Conservation (phyloP, 2,329 filamentous ascomycete genomes). For the Pezicula neosporulosa region DNA sequence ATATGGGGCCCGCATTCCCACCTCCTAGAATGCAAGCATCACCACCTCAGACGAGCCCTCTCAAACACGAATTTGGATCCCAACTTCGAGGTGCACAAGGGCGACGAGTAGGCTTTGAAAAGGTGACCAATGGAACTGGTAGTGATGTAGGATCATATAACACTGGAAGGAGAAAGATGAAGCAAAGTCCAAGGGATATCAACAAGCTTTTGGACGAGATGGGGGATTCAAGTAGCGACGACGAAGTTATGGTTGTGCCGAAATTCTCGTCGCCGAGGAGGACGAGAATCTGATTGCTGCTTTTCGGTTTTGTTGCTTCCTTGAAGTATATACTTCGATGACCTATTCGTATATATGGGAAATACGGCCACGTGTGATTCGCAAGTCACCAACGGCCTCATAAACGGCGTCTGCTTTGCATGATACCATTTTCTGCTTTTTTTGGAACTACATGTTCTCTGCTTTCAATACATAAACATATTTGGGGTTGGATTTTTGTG, state of each 20-base stretch:
- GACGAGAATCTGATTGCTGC: conserved; percentile 8
- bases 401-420: background rate
- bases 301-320: conserved; percentile 9
- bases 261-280: conserved; percentile 22
- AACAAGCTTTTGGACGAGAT: conserved; percentile 30
- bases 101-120: conserved; percentile 23
- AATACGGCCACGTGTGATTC: conserved; percentile 1
- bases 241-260: conserved; percentile 24
- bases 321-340: background rate
- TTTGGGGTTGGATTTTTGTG: background rate
- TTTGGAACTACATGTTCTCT: background rate
- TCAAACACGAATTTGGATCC: conserved; percentile 25
- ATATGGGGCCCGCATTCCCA: conserved; percentile 54
- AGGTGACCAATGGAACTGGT: conserved; percentile 9
- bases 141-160: background rate
- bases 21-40: conserved; percentile 26
- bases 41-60: conserved; percentile 25
- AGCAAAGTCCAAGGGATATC: conserved; percentile 16
- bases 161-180: conserved; percentile 4
- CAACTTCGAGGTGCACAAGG: conserved; percentile 13
- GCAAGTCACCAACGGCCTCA: background rate
- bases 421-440: background rate
- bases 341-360: background rate
- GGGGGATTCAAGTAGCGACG: conserved; percentile 29
- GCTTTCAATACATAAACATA: background rate